Evolutionary conservation across 2,329 filamentous ascomycete genomes (phyloP), one percentile per base, ranked within the genome.

Genomic region (Xylariaceae sp.): DNA sequence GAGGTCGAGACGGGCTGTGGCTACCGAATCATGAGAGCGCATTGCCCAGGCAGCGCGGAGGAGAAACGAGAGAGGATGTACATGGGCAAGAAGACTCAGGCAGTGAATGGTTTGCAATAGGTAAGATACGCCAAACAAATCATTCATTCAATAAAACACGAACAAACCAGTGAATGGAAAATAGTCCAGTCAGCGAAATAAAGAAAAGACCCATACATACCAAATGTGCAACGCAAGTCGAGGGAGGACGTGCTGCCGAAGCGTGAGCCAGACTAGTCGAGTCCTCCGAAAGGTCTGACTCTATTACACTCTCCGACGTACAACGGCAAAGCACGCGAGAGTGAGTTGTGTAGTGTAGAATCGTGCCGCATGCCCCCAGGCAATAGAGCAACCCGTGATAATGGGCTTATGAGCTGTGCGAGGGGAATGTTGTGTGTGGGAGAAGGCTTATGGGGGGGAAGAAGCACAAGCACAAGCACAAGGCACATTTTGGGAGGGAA

Each of bases 351-450:
- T 26, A 47, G 35, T 6, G 35, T 26, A 47, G 43, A 49, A 34
- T 44, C 45, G 37, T 47, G 50, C 43, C 52, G 55, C 55, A 55
- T 50, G 47, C 47, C 34, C 42, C 50, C 35, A 45, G 51, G 47
- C 29, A 48, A 56, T 43, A 50, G 49, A 51, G 41, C 35, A 37
- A 11, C 8, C 35, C 8, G 32, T 8, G 32, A 34, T 8, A 34
- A 34, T 34, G 32, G 32, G 32, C 32, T 8, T 5, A 34, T 34
- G 35, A 47, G 49, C 52, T 58, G 41, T 51, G 42, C 57, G 56
- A 56, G 56, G 46, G 44, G 47, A 49, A 46, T 42, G 48, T 49
- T 63, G 63, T 62, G 60, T 62, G 61, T 31, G 51, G 48, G 46
- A 56, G 53, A 57, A 30, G n/a, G 42, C 42, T 27, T 44, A 12